Evolutionary conservation across 352 stramenopile species (phyloP).

Genomic region (Phytophthora cryptogea): DNA sequence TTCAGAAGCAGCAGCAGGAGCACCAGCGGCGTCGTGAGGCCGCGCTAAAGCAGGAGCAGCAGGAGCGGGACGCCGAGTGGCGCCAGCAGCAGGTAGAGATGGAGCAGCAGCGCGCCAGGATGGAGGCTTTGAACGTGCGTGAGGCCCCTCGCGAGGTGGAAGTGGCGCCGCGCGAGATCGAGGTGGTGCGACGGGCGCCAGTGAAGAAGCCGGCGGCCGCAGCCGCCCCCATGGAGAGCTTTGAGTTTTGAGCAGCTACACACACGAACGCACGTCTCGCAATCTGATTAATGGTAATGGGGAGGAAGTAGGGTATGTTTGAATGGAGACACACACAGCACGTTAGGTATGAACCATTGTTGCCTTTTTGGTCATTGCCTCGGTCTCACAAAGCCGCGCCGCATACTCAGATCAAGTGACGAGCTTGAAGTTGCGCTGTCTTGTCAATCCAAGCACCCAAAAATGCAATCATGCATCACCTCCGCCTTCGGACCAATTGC

Average conservation of each 20-base stretch:
- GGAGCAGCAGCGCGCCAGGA: conserved; percentile 33
- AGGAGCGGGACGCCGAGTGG: conserved; percentile 17
- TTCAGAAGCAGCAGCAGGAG: conserved; percentile 64
- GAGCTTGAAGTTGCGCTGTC: conserved; percentile 14
- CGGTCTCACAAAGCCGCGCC: conserved; percentile 7
- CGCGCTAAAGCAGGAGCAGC: conserved; percentile 59
- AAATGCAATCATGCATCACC: neutral
- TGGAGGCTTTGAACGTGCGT: conserved; percentile 25
- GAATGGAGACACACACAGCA: conserved; percentile 14
- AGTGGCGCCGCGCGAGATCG: conserved; percentile 43
- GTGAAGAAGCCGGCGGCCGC: conserved; percentile 32
- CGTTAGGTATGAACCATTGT: conserved; percentile 29
- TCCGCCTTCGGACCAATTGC: neutral
- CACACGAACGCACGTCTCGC: conserved; percentile 17
- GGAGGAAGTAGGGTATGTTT: conserved; percentile 30
- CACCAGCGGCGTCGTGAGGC: conserved; percentile 69
- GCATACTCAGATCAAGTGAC: conserved; percentile 1
- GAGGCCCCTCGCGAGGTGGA: conserved; percentile 36
- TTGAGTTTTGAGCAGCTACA: conserved; percentile 47
- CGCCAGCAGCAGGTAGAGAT: conserved; percentile 42
- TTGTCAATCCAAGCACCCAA: too few species aligned
- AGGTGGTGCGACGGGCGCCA: conserved; percentile 45
- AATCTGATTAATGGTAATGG: conserved; percentile 25
- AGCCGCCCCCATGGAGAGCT: conserved; percentile 35
- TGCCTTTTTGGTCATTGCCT: neutral